phyloP scores from a whole-genome alignment of 2,329 filamentous ascomycete genomes.

The Phyllosticta citriasiana region DNA sequence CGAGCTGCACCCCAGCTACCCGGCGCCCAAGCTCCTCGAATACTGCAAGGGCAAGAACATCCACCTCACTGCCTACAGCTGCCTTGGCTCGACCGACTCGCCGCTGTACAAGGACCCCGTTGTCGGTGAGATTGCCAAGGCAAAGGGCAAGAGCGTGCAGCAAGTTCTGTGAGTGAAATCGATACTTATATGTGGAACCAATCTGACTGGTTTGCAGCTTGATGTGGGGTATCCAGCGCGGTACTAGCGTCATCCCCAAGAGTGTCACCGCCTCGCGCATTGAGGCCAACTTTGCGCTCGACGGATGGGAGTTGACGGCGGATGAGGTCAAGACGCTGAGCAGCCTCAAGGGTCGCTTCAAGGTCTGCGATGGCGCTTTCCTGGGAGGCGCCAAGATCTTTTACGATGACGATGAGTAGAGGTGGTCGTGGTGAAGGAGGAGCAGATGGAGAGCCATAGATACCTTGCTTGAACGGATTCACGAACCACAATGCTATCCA shows the following conservation, averaged over 20 bases:
- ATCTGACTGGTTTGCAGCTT: constrained; percentile 30
- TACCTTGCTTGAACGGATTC: background rate
- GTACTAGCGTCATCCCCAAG: constrained; percentile 80
- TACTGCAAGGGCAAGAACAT: constrained; percentile 66
- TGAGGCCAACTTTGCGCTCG: constrained; percentile 61
- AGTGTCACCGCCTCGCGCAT: constrained; percentile 65
- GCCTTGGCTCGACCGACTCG: constrained; percentile 61
- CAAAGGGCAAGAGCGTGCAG: constrained; percentile 56
- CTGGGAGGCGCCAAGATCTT: constrained; percentile 64
- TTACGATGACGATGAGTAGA: constrained; percentile 70
- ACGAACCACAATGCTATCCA: background rate
- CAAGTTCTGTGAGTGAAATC: constrained; percentile 49
- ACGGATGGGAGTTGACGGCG: constrained; percentile 62
- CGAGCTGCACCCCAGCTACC: constrained; percentile 71
- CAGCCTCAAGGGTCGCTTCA: constrained; percentile 64
- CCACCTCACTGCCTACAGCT: constrained; percentile 65
- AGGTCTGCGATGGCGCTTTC: constrained; percentile 59
- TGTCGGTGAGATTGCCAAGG: constrained; percentile 51
- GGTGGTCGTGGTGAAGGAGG: background rate
- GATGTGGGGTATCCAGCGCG: constrained; percentile 71
- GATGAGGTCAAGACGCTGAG: constrained; percentile 64
- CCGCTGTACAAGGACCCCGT: constrained; percentile 58
- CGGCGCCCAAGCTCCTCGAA: constrained; percentile 64
- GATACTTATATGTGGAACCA: background rate
- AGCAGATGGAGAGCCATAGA: background rate